Conservation (phyloP, 208 protist genomes). For the Angomonas ambiguus region DNA sequence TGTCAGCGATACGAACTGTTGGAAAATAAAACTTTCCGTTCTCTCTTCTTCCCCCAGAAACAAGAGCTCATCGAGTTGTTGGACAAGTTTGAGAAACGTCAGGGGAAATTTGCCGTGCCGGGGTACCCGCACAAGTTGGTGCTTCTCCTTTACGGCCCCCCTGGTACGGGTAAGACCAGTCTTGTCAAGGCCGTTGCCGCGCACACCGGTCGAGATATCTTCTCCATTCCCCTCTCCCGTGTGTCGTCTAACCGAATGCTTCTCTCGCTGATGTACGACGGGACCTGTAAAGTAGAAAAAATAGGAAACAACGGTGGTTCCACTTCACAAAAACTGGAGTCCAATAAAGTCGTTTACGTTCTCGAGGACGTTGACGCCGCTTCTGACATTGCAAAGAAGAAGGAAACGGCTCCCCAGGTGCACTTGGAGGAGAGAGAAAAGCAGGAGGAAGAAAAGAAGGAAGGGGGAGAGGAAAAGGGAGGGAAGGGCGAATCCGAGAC, state of each 20-base stretch:
- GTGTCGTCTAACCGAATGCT: constrained; percentile 83
- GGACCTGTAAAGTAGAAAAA: constrained; percentile 22
- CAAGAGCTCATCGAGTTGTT: constrained; percentile 69
- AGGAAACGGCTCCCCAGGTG: constrained; percentile 12
- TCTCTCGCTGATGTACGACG: constrained; percentile 83
- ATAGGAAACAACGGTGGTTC: constrained; percentile 1
- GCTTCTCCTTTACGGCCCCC: constrained; percentile 91
- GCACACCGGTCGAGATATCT: constrained; percentile 73
- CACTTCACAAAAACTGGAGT: constrained; percentile 26
- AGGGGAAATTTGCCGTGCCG: constrained; percentile 81
- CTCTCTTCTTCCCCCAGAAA: constrained; percentile 90
- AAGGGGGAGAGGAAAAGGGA: constrained; percentile 5
- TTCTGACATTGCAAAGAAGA: constrained; percentile 41
- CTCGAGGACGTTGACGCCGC: constrained; percentile 87
- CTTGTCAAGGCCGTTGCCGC: constrained; percentile 87
- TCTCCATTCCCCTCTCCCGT: constrained; percentile 77
- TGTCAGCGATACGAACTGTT: constrained; percentile 72
- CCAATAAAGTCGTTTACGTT: constrained; percentile 73
- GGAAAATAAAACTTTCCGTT: constrained; percentile 81
- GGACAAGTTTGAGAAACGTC: constrained; percentile 69
- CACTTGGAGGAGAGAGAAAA: not conserved
- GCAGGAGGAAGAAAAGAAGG: constrained; percentile 2
- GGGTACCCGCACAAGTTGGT: constrained; percentile 86
- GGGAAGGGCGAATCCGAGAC: no score
- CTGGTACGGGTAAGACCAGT: constrained; percentile 94